phyloP scores from a whole-genome alignment of 75 land plant species.

The Sequoia sempervirens region DNA sequence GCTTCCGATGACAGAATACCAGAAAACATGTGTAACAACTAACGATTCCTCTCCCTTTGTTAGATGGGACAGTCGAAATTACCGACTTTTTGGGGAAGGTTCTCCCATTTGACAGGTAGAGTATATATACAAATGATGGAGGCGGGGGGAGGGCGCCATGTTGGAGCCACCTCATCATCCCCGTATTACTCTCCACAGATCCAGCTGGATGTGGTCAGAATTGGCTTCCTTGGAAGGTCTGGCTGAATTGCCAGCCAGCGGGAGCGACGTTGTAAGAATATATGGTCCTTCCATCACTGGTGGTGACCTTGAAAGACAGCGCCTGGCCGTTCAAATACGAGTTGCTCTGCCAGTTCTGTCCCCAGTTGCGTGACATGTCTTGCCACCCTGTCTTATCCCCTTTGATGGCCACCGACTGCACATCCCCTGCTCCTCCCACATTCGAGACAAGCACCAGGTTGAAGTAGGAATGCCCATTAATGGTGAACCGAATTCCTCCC shows the following conservation, averaged over 20 bases:
- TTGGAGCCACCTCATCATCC: background rate
- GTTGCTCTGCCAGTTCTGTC: background rate
- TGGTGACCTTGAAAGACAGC: background rate
- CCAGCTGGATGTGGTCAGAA: background rate
- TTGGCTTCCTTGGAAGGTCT: background rate
- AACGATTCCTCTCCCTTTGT: too few species aligned
- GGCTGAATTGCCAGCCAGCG: background rate
- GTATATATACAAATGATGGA: too few species aligned
- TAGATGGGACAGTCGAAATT: too few species aligned
- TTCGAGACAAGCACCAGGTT: background rate
- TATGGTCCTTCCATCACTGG: background rate
- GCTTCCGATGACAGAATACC: too few species aligned
- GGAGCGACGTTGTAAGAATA: background rate
- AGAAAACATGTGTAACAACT: too few species aligned
- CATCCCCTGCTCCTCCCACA: conserved; percentile 26
- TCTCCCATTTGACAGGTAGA: background rate
- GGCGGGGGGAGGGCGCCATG: background rate
- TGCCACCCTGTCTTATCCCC: background rate
- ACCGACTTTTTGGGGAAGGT: too few species aligned
- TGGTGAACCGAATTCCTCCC: background rate
- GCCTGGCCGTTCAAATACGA: background rate
- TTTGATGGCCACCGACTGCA: conserved; percentile 10
- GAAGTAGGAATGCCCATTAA: background rate
- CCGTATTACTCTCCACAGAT: background rate
- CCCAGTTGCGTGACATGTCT: background rate